These are phyloP conservation scores for Penstemon eatonii DNA, from an alignment of 257 asterid genomes.

Conservation along the genomic window DNA sequence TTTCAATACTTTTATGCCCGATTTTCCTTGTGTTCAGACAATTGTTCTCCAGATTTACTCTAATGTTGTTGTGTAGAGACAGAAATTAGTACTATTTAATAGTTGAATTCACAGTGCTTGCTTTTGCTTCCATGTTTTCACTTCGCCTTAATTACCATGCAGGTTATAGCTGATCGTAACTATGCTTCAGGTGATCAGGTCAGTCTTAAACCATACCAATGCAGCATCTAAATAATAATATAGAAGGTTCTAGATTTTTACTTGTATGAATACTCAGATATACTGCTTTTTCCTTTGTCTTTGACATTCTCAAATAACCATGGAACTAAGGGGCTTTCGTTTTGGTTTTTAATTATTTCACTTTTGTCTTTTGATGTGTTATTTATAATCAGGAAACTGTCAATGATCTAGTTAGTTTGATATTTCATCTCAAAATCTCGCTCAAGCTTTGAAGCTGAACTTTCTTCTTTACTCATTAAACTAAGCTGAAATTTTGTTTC, in stretches of 20 bases:
- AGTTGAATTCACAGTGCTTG: background rate
- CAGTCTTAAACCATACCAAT: background rate
- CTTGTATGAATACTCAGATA: background rate
- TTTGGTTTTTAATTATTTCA: background rate
- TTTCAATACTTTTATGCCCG: background rate
- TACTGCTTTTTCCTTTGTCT: slow-evolving; percentile 1
- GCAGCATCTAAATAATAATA: background rate
- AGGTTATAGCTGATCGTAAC: slow-evolving; percentile 73
- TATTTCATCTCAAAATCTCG: background rate
- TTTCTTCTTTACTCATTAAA: background rate
- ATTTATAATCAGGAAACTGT: background rate
- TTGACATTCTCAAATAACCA: background rate
- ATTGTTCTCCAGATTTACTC: background rate
- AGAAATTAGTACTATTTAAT: background rate
- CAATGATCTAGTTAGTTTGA: slow-evolving; percentile 10
- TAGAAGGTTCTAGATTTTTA: background rate
- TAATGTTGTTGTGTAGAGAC: background rate
- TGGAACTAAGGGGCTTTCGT: background rate
- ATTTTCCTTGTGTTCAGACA: background rate
- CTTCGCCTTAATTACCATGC: slow-evolving; percentile 16
- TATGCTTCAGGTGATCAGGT: slow-evolving; percentile 81
- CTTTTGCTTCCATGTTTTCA: slow-evolving; percentile 1
- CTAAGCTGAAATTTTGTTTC: background rate
- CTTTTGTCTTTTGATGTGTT: background rate
- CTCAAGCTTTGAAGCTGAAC: slow-evolving; percentile 1